Evolutionary conservation across 108 stramenopile species (phyloP).

Genomic region (Schizochytrium sp.): DNA sequence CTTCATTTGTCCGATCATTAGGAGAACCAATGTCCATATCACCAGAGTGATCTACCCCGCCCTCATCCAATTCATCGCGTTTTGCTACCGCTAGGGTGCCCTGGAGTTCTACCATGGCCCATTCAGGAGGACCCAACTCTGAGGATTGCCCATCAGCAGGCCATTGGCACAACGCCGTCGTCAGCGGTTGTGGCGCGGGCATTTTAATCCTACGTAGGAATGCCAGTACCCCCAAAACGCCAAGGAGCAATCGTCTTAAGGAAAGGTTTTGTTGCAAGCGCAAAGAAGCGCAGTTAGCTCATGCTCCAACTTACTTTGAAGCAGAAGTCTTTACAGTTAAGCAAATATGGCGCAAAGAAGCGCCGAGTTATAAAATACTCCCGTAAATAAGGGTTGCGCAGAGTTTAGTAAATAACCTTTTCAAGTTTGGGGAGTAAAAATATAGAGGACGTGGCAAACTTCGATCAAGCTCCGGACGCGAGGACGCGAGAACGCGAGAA

Average conservation of each 20-base stretch:
- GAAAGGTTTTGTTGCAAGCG: no score
- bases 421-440: background rate
- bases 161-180: background rate
- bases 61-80: background rate
- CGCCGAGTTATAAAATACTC: background rate
- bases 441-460: background rate
- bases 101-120: conserved; percentile 59
- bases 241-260: no score
- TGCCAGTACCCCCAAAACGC: no score
- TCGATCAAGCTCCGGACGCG: background rate
- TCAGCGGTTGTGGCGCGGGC: background rate
- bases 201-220: no score
- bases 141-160: background rate
- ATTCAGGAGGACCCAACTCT: background rate
- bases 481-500: background rate
- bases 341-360: background rate
- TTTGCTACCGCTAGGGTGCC: conserved; percentile 5
- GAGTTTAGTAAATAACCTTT: background rate
- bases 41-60: background rate
- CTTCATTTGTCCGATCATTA: background rate
- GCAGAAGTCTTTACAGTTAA: background rate
- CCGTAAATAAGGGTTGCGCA: background rate
- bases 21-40: background rate
- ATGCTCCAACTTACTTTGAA: background rate
- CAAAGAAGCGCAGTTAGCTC: no score